Base-by-base conservation (phyloP, 2,329 filamentous ascomycete species). In the Davidsoniella neocaledoniae region DNA sequence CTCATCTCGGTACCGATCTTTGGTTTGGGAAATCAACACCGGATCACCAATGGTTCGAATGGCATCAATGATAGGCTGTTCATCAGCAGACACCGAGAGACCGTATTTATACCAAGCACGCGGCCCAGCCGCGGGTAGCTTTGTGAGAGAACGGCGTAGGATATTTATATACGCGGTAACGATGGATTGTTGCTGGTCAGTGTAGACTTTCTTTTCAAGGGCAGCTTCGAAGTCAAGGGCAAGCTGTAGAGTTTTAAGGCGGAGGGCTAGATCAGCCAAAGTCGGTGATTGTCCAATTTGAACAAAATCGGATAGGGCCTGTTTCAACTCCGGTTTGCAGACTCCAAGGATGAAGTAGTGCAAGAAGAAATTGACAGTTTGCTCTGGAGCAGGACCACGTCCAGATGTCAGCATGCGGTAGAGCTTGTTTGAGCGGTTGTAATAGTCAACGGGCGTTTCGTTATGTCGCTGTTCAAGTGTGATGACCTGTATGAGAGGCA, bases 221-320 rank as follows among this genome's bases (percentile, higher is more conserved):
- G 73, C 74, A 52, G 63, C 67, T 55, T 77, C 70, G 51, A 78
- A 73, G 45, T 79, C 73, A 19, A 61, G 58, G 4, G 70, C 74
- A 25, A 81, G 66, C 56, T 79, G 71, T 14, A 79, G 59, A 46
- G 66, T 67, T 58, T 73, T 73, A 60, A 81, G 77, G 36, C 64
- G 65, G 49, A 66, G 66, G 2, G 67, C 65, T 5, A 74, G 60
- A 2, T 64, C 64, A 16, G 62, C 62, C 14, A 79, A 57, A 10
- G 49, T 52, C 4, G 46, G 46, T 14, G 42, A 46, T 16, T 44
- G 14, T 8, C 36, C 16, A 9, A 44, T 23, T 16, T 54, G 38
- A 9, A 57, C 54, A 50, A 68, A 70, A 1, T 56, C 54, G 9
- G 57, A 45, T 10, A 79, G 59, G 14, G 62, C 57, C 6, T 64